phyloP scores from a whole-genome alignment of 2,329 filamentous ascomycete species.

The Colletotrichum filicis region DNA sequence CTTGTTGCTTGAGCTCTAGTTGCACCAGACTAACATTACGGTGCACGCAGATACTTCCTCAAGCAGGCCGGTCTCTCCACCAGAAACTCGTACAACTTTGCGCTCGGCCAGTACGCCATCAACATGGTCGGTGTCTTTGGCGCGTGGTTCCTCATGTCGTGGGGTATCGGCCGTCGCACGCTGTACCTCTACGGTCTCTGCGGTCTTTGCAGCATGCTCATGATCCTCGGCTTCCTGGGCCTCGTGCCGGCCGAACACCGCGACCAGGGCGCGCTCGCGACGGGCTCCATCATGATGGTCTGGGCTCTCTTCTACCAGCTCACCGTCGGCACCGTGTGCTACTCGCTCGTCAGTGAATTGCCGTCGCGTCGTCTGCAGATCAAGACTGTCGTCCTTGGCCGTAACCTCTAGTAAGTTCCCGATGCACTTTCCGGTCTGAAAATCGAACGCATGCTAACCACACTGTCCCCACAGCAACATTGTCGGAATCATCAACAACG shows the following conservation, averaged over 20 bases:
- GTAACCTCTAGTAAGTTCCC: conserved; percentile 74
- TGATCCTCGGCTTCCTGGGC: conserved; percentile 86
- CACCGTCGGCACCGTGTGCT: conserved; percentile 89
- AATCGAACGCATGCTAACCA: not conserved
- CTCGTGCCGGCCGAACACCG: conserved; percentile 72
- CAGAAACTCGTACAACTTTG: conserved; percentile 66
- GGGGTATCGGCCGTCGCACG: conserved; percentile 78
- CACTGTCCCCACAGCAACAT: conserved; percentile 67
- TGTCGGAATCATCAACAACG: conserved; percentile 82
- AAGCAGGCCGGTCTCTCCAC: conserved; percentile 67
- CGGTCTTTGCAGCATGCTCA: conserved; percentile 78
- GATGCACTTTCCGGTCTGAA: too few relatives aligned
- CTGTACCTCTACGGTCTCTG: conserved; percentile 82
- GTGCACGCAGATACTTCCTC: conserved; percentile 62
- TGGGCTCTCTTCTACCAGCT: conserved; percentile 89
- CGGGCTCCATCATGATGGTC: conserved; percentile 84
- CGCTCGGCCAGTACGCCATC: conserved; percentile 74
- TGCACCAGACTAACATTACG: not conserved
- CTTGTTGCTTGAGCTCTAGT: not conserved
- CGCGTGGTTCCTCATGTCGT: conserved; percentile 82
- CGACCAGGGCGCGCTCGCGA: conserved; percentile 75
- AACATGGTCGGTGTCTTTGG: conserved; percentile 86
- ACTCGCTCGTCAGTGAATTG: conserved; percentile 87
- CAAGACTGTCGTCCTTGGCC: conserved; percentile 90
- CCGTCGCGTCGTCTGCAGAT: conserved; percentile 86